A percentile compares a stretch with the other conserved stretches of the same genome.
Evolutionary conservation across 1,139 yeast species (phyloP).

Genomic region (Chernovozyma sophiae-reginae): DNA sequence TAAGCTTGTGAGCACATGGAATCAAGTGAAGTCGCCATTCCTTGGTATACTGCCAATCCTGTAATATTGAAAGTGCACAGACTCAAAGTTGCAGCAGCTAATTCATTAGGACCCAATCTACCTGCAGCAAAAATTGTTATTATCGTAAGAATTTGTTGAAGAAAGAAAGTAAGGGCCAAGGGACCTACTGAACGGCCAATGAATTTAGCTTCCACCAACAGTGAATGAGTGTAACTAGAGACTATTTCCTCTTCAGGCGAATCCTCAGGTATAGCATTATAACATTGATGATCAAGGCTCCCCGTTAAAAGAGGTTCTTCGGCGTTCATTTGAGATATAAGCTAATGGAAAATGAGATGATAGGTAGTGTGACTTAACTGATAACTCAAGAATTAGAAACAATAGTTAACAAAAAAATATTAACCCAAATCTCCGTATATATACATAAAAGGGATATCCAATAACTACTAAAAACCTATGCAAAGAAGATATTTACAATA

Average conservation of each 20-base stretch:
- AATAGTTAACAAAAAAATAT: too few relatives aligned
- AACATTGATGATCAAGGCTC: constrained; percentile 17
- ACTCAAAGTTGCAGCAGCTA: constrained; percentile 49
- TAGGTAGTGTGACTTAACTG: too few relatives aligned
- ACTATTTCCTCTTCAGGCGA: background rate
- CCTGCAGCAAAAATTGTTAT: constrained; percentile 49
- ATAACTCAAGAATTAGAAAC: too few relatives aligned
- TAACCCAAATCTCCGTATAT: too few relatives aligned
- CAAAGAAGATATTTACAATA: too few relatives aligned
- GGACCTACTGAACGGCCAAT: constrained; percentile 40
- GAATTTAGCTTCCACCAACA: constrained; percentile 23
- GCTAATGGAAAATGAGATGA: too few relatives aligned
- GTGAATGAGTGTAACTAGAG: background rate
- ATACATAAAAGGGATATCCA: too few relatives aligned
- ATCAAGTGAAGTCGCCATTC: constrained; percentile 54
- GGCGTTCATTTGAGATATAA: constrained; percentile 22
- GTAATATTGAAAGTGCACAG: constrained; percentile 48
- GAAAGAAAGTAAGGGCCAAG: constrained; percentile 43
- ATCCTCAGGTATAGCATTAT: constrained; percentile 13
- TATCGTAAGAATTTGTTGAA: constrained; percentile 47
- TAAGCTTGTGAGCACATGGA: constrained; percentile 53
- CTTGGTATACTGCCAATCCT: constrained; percentile 45
- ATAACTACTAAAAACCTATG: too few relatives aligned
- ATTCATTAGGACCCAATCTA: constrained; percentile 39
- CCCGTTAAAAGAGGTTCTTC: constrained; percentile 31